A percentile compares a stretch with the other conserved stretches of the same genome.
Evolutionary conservation across 2,329 filamentous ascomycete genomes (phyloP).

Genomic region (Bipolaris oryzae): DNA sequence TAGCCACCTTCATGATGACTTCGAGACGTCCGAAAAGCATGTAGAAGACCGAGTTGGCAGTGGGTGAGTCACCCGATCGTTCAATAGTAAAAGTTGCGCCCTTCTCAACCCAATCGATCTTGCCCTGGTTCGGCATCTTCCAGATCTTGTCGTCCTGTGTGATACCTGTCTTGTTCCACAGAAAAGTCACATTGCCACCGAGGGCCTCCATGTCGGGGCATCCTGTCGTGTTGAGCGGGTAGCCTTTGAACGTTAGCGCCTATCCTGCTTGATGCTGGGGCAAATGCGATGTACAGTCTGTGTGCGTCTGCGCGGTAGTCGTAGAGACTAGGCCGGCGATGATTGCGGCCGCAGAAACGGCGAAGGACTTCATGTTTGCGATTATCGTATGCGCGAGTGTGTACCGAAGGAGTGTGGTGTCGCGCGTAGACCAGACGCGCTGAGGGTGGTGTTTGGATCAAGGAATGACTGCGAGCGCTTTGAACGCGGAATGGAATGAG

Average conservation of each 20-base stretch:
- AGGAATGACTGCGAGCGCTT: conserved; percentile 29
- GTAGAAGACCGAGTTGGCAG: conserved; percentile 67
- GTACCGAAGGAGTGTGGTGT: conserved; percentile 38
- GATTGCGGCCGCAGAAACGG: conserved; percentile 47
- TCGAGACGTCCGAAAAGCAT: conserved; percentile 61
- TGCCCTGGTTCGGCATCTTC: conserved; percentile 69
- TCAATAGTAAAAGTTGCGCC: conserved; percentile 76
- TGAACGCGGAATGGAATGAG: conserved; percentile 37
- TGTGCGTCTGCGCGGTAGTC: conserved; percentile 73
- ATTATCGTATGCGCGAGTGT: conserved; percentile 11
- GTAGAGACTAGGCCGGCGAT: conserved; percentile 50
- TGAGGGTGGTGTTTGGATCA: conserved; percentile 21
- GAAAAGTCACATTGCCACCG: conserved; percentile 60
- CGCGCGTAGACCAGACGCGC: conserved; percentile 48
- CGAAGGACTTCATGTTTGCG: conserved; percentile 38
- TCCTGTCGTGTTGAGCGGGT: conserved; percentile 70
- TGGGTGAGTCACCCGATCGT: conserved; percentile 75
- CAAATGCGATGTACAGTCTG: conserved; percentile 57
- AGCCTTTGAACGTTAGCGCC: conserved; percentile 52
- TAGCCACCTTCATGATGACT: conserved; percentile 55
- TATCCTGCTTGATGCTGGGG: background rate
- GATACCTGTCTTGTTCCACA: conserved; percentile 60
- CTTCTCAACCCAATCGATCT: conserved; percentile 64
- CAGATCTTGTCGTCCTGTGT: conserved; percentile 57
- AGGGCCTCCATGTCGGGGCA: conserved; percentile 77